A percentile compares a stretch with the other conserved stretches of the same genome.
These are phyloP conservation scores for Aspergillus calidoustus DNA, from an alignment of 2,329 filamentous ascomycete species.

Conservation along the genomic window DNA sequence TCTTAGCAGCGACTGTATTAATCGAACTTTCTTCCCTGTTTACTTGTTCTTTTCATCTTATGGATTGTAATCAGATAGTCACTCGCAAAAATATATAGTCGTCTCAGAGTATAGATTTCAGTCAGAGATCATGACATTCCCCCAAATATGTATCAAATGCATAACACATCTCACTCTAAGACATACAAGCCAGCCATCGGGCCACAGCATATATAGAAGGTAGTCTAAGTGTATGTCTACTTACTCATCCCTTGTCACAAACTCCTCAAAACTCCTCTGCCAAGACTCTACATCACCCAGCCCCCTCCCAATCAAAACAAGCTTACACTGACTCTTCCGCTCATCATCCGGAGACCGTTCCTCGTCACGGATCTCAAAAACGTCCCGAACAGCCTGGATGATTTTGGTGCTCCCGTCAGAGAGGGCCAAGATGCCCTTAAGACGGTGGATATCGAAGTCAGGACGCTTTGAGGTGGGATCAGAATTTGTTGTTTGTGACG, in stretches of 20 bases:
- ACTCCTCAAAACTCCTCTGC: slow-evolving; percentile 41
- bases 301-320: slow-evolving; percentile 54
- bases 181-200: background rate
- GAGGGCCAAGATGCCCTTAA: slow-evolving; percentile 79
- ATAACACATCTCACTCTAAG: background rate
- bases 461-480: background rate
- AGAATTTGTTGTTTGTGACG: slow-evolving; percentile 24
- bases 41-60: background rate
- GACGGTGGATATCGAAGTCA: slow-evolving; percentile 79
- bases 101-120: background rate
- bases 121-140: background rate
- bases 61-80: background rate
- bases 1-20: slow-evolving; percentile 35
- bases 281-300: slow-evolving; percentile 42
- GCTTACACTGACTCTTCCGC: slow-evolving; percentile 42
- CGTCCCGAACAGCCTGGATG: slow-evolving; percentile 87
- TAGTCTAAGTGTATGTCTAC: background rate
- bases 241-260: slow-evolving; percentile 21
- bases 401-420: slow-evolving; percentile 70
- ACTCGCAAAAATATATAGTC: background rate
- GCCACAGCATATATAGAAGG: background rate
- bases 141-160: background rate
- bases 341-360: slow-evolving; percentile 25
- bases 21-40: slow-evolving; percentile 24
- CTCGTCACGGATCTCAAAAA: slow-evolving; percentile 85